Evolutionary conservation across 1,139 yeast species (phyloP).

Genomic region (Pichia sp.): DNA sequence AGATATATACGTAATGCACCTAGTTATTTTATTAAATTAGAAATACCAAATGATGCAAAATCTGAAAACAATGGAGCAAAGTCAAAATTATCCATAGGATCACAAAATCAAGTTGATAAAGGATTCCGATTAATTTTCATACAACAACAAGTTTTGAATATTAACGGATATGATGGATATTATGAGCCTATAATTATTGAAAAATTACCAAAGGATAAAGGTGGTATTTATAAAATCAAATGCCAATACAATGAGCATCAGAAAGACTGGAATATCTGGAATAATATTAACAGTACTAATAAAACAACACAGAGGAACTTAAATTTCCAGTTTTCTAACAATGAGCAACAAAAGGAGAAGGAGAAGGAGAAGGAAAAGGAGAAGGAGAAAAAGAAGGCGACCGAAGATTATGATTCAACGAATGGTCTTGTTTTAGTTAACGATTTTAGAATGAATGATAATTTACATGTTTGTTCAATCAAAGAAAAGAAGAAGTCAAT

Average conservation of each 20-base stretch:
- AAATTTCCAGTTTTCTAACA: slow-evolving; percentile 2
- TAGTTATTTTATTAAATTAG: slow-evolving; percentile 44
- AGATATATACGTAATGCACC: slow-evolving; percentile 52
- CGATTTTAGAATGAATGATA: slow-evolving; percentile 18
- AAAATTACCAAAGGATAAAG: slow-evolving; percentile 16
- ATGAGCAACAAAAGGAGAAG: neutral
- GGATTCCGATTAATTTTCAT: slow-evolving; percentile 32
- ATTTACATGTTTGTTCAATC: slow-evolving; percentile 13
- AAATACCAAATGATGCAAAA: slow-evolving; percentile 22
- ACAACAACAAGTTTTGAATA: slow-evolving; percentile 28
- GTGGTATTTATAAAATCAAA: slow-evolving; percentile 17
- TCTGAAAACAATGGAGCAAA: slow-evolving; percentile 5
- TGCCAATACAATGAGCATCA: slow-evolving; percentile 18
- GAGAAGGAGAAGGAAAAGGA: neutral
- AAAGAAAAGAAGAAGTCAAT: slow-evolving; percentile 22
- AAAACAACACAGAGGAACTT: neutral
- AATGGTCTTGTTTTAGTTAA: slow-evolving; percentile 5
- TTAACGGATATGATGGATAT: slow-evolving; percentile 11
- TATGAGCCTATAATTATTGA: slow-evolving; percentile 19
- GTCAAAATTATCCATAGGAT: slow-evolving; percentile 13
- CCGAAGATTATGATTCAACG: neutral
- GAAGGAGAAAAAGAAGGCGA: neutral
- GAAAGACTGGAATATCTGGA: slow-evolving; percentile 10
- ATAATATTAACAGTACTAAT: slow-evolving; percentile 11
- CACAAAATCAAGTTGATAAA: slow-evolving; percentile 18